Conservation (phyloP, 2,329 filamentous ascomycete genomes). For the Trichoderma sp. region DNA sequence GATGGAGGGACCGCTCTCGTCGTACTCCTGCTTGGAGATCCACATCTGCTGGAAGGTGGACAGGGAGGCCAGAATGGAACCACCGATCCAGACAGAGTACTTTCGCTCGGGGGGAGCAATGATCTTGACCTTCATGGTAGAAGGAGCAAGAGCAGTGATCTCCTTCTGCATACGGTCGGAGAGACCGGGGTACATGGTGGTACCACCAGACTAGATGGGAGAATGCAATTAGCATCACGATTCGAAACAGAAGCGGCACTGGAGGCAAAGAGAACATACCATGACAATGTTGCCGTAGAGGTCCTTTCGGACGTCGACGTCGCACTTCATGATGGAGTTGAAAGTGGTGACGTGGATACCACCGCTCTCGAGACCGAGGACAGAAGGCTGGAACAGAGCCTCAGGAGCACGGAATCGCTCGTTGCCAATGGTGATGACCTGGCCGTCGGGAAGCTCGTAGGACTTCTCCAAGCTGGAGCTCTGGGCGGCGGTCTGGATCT, state of each 20-base stretch:
- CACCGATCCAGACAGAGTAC: slow-evolving; percentile 99
- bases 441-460: slow-evolving; percentile 98
- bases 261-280: slow-evolving; percentile 68
- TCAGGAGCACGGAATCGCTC: slow-evolving; percentile 99
- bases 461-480: slow-evolving; percentile 99
- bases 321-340: slow-evolving; percentile 99
- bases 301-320: slow-evolving; percentile 99
- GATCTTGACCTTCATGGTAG: slow-evolving; percentile 99
- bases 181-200: slow-evolving; percentile 99
- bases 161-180: slow-evolving; percentile 99
- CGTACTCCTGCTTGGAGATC: slow-evolving; percentile 99
- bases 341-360: slow-evolving; percentile 99
- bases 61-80: slow-evolving; percentile 98
- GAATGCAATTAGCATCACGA: slow-evolving; percentile 13
- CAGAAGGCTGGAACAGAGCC: slow-evolving; percentile 98
- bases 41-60: slow-evolving; percentile 99
- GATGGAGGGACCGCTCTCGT: slow-evolving; percentile 98
- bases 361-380: slow-evolving; percentile 96
- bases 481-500: slow-evolving; percentile 99
- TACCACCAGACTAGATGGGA: slow-evolving; percentile 89
- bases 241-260: not conserved
- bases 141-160: slow-evolving; percentile 98
- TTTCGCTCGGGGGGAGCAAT: slow-evolving; percentile 99
- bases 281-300: slow-evolving; percentile 99
- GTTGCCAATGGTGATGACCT: slow-evolving; percentile 99